A percentile compares a stretch with the other conserved stretches of the same genome.
Evolutionary conservation across 1,139 yeast genomes (phyloP).

Genomic region (Scheffersomyces cryptocercus): DNA sequence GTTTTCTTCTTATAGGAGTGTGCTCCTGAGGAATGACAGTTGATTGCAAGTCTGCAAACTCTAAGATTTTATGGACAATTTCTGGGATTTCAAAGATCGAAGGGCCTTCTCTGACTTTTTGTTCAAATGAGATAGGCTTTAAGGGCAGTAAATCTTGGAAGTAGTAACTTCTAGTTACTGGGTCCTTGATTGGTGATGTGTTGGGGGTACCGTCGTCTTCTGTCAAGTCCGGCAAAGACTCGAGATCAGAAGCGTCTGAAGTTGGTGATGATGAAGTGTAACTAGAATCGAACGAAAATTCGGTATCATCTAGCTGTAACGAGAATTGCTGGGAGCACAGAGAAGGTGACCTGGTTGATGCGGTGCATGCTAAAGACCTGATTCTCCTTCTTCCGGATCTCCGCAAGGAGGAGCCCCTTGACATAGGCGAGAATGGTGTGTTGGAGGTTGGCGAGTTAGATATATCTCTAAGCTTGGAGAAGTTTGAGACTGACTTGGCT

Average conservation of each 20-base stretch:
- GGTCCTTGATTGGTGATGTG: constrained; percentile 23
- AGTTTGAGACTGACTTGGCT: constrained; percentile 7
- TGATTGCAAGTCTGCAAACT: constrained; percentile 53
- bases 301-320: constrained; percentile 8
- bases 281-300: constrained; percentile 19
- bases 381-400: constrained; percentile 11
- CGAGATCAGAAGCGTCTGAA: constrained; percentile 28
- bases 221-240: constrained; percentile 38
- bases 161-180: constrained; percentile 2
- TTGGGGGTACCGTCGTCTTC: constrained; percentile 35
- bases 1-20: constrained; percentile 62
- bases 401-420: constrained; percentile 4
- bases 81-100: constrained; percentile 76
- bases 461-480: neutral
- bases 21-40: constrained; percentile 59
- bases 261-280: constrained; percentile 3
- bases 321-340: neutral
- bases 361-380: constrained; percentile 5
- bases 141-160: constrained; percentile 3
- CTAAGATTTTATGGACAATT: constrained; percentile 61
- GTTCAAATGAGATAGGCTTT: neutral
- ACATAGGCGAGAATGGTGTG: constrained; percentile 7
- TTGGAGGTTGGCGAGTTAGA: neutral
- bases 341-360: neutral
- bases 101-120: constrained; percentile 18